A percentile compares a stretch with the other conserved stretches of the same genome.
Conservation (phyloP, 164 flowering plant genomes). For the Vitis amurensis region DNA sequence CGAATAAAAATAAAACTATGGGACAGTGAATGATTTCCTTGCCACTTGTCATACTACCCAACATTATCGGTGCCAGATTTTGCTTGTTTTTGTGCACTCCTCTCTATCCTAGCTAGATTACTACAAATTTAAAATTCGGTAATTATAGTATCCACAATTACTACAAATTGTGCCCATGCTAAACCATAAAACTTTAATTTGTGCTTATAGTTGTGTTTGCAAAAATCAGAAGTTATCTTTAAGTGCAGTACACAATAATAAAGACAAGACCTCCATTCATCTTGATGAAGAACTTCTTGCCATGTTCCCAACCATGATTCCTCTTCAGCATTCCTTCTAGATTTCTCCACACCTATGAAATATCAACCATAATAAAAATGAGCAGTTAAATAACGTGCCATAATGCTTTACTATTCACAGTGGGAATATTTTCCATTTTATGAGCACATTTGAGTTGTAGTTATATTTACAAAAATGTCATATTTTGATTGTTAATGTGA, state of each 20-base stretch:
- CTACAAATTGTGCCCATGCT: no score
- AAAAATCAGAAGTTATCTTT: no score
- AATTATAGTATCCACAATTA: not conserved
- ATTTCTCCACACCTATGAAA: constrained; percentile 84
- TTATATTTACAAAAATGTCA: not conserved
- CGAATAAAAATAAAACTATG: not conserved
- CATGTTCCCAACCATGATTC: constrained; percentile 99
- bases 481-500: no score
- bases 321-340: constrained; percentile 92
- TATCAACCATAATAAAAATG: no score
- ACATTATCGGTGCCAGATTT: constrained; percentile 94
- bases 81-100: constrained; percentile 98
- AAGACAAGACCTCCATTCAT: constrained; percentile 82
- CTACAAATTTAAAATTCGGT: constrained; percentile 36
- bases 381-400: no score
- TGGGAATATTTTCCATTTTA: not conserved
- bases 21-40: constrained; percentile 22
- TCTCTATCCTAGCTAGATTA: constrained; percentile 90
- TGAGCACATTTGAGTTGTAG: not conserved
- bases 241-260: not conserved
- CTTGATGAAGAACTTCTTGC: constrained; percentile 96
- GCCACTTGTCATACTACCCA: constrained; percentile 98
- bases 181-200: no score
- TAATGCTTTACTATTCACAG: not conserved
- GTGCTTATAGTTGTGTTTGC: no score